Base-by-base conservation (phyloP, 1,284 basidiomycete species). In the Tilletia setariae region DNA sequence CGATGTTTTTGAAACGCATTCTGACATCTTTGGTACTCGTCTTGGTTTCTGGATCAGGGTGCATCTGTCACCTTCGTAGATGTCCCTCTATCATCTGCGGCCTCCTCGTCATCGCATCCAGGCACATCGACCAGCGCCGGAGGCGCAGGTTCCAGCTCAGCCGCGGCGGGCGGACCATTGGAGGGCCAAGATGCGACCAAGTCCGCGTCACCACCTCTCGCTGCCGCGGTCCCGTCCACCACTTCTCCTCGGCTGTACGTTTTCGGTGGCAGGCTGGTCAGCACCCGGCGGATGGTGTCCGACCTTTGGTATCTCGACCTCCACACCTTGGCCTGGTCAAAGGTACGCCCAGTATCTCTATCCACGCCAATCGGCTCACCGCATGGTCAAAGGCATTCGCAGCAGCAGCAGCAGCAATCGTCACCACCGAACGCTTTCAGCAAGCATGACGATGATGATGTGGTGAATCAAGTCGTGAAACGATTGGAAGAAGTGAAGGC, bases 221-320 rank as follows among this genome's bases (percentile, higher is more conserved):
- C 1, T 35, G 25, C 28, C 59, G 47, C 63, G 21, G 63, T 21
- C 68, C 61, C 35, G 23, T 40, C 49, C 1, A 63, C 51, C 13
- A 43, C 68, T 63, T 68, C n/a, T 9, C 23, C 64, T n/a, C 11
- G 71, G 32, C 32, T 78, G 59, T 79, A 79, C 64, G 71, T 80
- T 46, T 80, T 80, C 40, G 78, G 77, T 2, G 78, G 78, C 28
- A 74, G 78, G 21, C 72, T 80, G 30, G 78, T 77, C 68, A 75
- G 72, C 51, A 80, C 74, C 51, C 71, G 77, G 40, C 67, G 74
- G 19, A 78, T 80, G 77, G 72, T 75, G 65, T 75, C 73, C 68
- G 72, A 74, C 46, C 73, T 80, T 49, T 80, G 77, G 65, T 25
- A 68, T 21, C 72, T 80, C 35, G 73, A 79, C 42, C 71, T 80